phyloP scores from a whole-genome alignment of 163 green algal species.

The Coccomyxa subellipsoidea region DNA sequence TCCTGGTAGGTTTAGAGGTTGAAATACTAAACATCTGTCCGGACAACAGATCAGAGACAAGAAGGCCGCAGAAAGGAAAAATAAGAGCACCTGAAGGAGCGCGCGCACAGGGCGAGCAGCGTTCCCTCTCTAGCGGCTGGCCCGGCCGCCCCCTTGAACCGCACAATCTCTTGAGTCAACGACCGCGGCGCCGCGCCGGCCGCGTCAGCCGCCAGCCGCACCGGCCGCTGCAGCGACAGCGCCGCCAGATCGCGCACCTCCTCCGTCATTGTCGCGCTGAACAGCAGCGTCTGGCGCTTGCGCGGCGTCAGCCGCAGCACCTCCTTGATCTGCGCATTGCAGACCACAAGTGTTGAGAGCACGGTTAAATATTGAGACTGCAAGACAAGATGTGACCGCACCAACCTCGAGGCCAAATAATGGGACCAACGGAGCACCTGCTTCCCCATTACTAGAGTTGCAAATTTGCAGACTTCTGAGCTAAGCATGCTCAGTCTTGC shows the following conservation, averaged over 20 bases:
- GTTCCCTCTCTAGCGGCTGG: conserved; percentile 78
- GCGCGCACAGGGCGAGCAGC: conserved; percentile 78
- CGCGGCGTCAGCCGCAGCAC: conserved; percentile 80
- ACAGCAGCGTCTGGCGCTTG: conserved; percentile 95
- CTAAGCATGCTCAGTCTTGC: no score
- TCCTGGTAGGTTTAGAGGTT: no score
- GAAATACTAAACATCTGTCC: no score
- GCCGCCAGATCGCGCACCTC: conserved; percentile 77
- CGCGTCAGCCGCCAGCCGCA: conserved; percentile 88
- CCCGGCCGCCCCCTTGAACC: conserved; percentile 44
- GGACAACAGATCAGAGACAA: no score
- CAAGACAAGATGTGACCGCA: no score
- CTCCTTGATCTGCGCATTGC: conserved; percentile 66
- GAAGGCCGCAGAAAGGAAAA: no score
- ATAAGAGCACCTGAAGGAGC: conserved; percentile 63
- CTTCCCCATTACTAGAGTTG: no score
- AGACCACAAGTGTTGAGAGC: no score
- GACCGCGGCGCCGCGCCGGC: conserved; percentile 57
- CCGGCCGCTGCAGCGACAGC: conserved; percentile 80
- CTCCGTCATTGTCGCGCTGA: conserved; percentile 92
- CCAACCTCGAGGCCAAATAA: no score
- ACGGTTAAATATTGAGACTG: no score
- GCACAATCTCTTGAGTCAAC: conserved; percentile 92
- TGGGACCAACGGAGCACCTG: no score
- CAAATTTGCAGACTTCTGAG: no score